These are phyloP conservation scores for Debaryomyces sp. DNA, from an alignment of 1,139 yeast species.

Conservation along the genomic window DNA sequence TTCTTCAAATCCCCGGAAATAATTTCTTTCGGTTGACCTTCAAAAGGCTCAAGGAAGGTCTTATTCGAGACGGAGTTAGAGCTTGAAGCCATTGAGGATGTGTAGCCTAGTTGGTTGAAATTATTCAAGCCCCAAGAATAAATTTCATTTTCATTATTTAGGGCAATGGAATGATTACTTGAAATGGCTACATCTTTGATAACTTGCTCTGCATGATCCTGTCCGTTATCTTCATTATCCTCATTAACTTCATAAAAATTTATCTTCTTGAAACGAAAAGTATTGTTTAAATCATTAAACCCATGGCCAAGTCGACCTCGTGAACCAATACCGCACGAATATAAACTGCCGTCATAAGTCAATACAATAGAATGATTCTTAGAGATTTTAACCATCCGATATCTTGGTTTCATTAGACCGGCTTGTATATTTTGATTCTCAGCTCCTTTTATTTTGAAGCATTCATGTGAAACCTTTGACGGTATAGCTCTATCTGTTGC, in stretches of 20 bases:
- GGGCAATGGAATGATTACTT: conserved; percentile 64
- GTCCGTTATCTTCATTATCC: conserved; percentile 21
- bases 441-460: conserved; percentile 17
- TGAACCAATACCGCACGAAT: conserved; percentile 67
- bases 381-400: conserved; percentile 52
- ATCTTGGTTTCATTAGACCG: conserved; percentile 39
- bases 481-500: conserved; percentile 56
- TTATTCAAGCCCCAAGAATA: conserved; percentile 82
- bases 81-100: conserved; percentile 28
- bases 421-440: conserved; percentile 13
- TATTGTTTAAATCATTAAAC: conserved; percentile 36
- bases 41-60: conserved; percentile 39
- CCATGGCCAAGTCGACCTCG: conserved; percentile 73
- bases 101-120: conserved; percentile 66
- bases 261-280: conserved; percentile 40
- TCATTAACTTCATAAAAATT: conserved; percentile 21
- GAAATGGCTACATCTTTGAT: conserved; percentile 54
- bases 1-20: conserved; percentile 47
- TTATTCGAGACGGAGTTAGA: conserved; percentile 19
- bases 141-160: conserved; percentile 55
- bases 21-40: conserved; percentile 52
- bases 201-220: conserved; percentile 18
- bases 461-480: conserved; percentile 26
- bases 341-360: conserved; percentile 57
- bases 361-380: conserved; percentile 68